A percentile compares a stretch with the other conserved stretches of the same genome.
phyloP scores from a whole-genome alignment of 2,329 filamentous ascomycete species.

The Penicillium sp. region DNA sequence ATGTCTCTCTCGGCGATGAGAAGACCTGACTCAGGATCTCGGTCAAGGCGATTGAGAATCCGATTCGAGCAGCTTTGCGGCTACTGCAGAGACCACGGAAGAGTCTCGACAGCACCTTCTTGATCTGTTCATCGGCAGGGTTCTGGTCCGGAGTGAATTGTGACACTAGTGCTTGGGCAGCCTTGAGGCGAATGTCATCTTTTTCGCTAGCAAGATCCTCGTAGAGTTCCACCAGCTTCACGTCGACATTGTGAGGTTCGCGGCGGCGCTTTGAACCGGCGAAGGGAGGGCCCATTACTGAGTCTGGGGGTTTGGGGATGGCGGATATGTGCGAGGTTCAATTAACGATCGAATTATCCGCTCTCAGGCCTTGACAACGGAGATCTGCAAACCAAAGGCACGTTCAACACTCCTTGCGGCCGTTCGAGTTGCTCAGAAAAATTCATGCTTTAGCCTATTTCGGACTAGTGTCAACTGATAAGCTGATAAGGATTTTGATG shows the following conservation, averaged over 20 bases:
- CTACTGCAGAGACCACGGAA: constrained; percentile 84
- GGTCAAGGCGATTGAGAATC: constrained; percentile 80
- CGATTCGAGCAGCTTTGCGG: constrained; percentile 75
- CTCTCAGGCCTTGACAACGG: not conserved
- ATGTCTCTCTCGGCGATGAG: constrained; percentile 28
- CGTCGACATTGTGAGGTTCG: constrained; percentile 37
- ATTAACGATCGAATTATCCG: not conserved
- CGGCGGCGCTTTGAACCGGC: constrained; percentile 32
- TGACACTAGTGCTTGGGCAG: constrained; percentile 37
- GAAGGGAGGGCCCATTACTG: constrained; percentile 22
- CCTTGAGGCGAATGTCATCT: constrained; percentile 40
- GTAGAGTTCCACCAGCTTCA: constrained; percentile 42
- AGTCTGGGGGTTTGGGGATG: not conserved
- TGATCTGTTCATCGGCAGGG: constrained; percentile 35
- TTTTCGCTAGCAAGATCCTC: constrained; percentile 42
- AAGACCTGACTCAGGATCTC: constrained; percentile 68
- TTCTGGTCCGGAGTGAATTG: constrained; percentile 38
- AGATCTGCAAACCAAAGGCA: constrained; percentile 4
- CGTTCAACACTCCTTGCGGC: constrained; percentile 11
- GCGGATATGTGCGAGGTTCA: constrained; percentile 1
- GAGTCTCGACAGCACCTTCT: constrained; percentile 50
- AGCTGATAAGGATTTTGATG: constrained; percentile 16
- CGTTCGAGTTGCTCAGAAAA: constrained; percentile 9
- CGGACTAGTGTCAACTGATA: constrained; percentile 17
- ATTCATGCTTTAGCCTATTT: constrained; percentile 13